A percentile compares a stretch with the other conserved stretches of the same genome.
Conservation (phyloP, 2,329 filamentous ascomycete species). For the Diaporthe citri region DNA sequence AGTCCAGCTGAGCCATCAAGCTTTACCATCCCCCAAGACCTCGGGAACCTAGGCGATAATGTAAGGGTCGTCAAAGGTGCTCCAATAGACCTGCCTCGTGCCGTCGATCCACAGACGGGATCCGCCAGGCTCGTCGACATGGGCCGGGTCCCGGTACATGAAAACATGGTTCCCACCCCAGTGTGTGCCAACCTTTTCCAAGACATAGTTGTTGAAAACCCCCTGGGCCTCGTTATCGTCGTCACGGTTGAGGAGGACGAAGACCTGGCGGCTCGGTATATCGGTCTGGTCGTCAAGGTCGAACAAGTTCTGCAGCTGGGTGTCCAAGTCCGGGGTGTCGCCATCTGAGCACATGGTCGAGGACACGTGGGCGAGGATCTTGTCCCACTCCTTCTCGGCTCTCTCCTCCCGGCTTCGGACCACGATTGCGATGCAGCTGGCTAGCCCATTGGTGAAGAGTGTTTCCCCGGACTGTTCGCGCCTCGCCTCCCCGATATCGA, state of each 20-base stretch:
- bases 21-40: too few species aligned
- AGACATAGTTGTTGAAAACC: background rate
- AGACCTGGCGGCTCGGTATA: background rate
- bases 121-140: background rate
- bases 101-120: background rate
- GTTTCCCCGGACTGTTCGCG: background rate
- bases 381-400: background rate
- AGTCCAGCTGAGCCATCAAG: background rate
- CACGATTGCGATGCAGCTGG: constrained; percentile 5
- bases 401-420: background rate
- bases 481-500: background rate
- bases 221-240: background rate
- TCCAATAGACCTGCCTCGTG: background rate
- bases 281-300: background rate
- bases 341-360: background rate
- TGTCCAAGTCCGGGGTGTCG: background rate
- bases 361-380: background rate
- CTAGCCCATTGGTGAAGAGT: background rate
- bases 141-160: background rate
- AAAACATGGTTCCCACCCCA: background rate
- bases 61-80: background rate
- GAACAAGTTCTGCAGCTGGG: background rate
- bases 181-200: background rate
- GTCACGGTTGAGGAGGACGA: background rate
- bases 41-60: background rate